Evolutionary conservation across 2,329 filamentous ascomycete species (phyloP).

Genomic region (Neonectria sp.): DNA sequence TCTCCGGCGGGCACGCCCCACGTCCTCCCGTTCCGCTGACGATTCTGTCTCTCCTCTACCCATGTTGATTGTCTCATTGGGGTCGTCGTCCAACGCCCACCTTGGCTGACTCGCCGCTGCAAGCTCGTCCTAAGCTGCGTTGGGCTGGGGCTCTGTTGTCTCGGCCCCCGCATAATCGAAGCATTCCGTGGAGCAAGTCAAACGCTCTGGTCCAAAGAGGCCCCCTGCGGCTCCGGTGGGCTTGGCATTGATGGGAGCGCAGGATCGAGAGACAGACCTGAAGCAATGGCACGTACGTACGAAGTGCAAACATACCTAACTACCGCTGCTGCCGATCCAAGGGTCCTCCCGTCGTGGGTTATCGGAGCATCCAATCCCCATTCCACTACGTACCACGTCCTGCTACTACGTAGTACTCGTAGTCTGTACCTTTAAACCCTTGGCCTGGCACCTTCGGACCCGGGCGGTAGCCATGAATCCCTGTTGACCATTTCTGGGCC

Average conservation of each 20-base stretch:
- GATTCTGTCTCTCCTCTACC: neutral
- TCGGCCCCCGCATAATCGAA: constrained; percentile 15
- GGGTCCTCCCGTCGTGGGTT: constrained; percentile 11
- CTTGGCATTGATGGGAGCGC: constrained; percentile 16
- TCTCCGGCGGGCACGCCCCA: constrained; percentile 6
- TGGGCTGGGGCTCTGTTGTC: constrained; percentile 15
- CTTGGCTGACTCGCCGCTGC: constrained; percentile 3
- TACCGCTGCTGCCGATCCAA: constrained; percentile 24
- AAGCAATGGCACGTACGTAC: constrained; percentile 4
- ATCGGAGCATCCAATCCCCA: constrained; percentile 8
- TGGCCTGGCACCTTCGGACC: constrained; percentile 5
- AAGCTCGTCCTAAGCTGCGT: constrained; percentile 8
- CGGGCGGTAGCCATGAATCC: constrained; percentile 14
- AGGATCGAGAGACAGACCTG: constrained; percentile 20
- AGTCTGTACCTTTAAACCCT: constrained; percentile 7
- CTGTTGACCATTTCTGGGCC: constrained; percentile 8
- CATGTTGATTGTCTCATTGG: constrained; percentile 6
- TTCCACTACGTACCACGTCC: neutral
- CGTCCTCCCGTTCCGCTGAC: constrained; percentile 13
- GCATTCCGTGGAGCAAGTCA: constrained; percentile 12
- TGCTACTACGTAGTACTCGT: neutral
- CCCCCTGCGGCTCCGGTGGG: constrained; percentile 8
- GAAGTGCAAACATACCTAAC: neutral
- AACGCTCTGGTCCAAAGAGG: constrained; percentile 9
- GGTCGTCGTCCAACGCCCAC: constrained; percentile 1